Evolutionary conservation across 768 basidiomycete species (phyloP).

Genomic region (Hericium coralloides): DNA sequence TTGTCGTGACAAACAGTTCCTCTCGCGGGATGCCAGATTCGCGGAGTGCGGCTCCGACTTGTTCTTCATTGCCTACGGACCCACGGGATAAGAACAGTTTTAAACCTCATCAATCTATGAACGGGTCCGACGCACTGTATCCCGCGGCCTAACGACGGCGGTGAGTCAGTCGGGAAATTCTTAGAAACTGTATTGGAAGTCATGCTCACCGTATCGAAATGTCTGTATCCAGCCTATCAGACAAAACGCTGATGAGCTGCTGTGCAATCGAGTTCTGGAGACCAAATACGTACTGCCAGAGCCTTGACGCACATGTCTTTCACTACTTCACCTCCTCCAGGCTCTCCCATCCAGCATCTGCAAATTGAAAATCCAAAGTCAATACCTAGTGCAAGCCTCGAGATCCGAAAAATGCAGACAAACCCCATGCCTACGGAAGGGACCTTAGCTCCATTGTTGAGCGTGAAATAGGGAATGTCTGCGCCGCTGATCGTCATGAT

Average conservation of each 20-base stretch:
- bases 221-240: neutral
- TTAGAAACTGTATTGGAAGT: neutral
- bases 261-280: neutral
- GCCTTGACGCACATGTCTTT: constrained; percentile 7
- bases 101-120: neutral
- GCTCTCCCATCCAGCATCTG: constrained; percentile 10
- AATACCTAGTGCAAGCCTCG: neutral
- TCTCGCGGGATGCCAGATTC: constrained; percentile 34
- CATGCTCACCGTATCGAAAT: constrained; percentile 1
- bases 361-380: neutral
- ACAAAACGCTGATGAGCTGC: neutral
- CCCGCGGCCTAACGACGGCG: neutral
- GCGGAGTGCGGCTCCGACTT: constrained; percentile 37
- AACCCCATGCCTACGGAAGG: constrained; percentile 3
- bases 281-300: neutral
- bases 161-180: neutral
- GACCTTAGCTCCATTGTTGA: constrained; percentile 3
- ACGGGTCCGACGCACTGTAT: neutral
- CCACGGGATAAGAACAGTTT: no score
- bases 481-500: neutral
- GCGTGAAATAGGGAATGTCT: neutral
- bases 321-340: constrained; percentile 2
- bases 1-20: constrained; percentile 43
- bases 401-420: neutral
- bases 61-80: constrained; percentile 30